Percentiles rank a stretch among this genome's conserved stretches.
Conservation (phyloP, 2,329 filamentous ascomycete species). For the Aspergillus tubingensis region DNA sequence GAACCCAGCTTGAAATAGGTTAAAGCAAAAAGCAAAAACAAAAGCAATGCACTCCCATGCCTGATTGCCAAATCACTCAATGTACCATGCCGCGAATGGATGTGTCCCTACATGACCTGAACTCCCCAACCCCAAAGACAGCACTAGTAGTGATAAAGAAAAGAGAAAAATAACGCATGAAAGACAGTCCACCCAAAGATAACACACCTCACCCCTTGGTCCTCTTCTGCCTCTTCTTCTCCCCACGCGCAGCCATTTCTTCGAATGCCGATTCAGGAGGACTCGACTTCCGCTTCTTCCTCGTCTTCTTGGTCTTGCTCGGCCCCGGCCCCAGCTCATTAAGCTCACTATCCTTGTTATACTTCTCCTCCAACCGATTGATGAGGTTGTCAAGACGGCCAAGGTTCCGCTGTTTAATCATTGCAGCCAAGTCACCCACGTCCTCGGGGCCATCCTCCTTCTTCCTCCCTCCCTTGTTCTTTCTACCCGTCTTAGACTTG, state of each 20-base stretch:
- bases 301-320: slow-evolving; percentile 1
- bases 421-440: slow-evolving; percentile 60
- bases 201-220: slow-evolving; percentile 18
- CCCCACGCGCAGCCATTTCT: slow-evolving; percentile 35
- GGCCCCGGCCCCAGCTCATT: slow-evolving; percentile 27
- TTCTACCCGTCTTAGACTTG: slow-evolving; percentile 59
- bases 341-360: slow-evolving; percentile 40
- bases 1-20: too few species aligned
- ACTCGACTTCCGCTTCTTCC: slow-evolving; percentile 41
- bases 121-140: neutral
- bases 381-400: slow-evolving; percentile 65
- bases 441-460: slow-evolving; percentile 33
- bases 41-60: neutral
- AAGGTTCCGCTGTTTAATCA: slow-evolving; percentile 73
- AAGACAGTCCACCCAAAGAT: neutral
- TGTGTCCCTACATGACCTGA: slow-evolving; percentile 1
- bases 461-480: slow-evolving; percentile 12
- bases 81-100: neutral
- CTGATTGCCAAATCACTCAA: neutral
- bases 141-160: neutral
- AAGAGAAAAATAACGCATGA: neutral
- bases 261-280: slow-evolving; percentile 60
- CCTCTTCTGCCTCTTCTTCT: slow-evolving; percentile 27
- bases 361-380: slow-evolving; percentile 75
- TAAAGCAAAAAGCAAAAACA: neutral